These are phyloP conservation scores for Cicer pinnatifidum DNA, from an alignment of 306 rosid species.

Conservation along the genomic window DNA sequence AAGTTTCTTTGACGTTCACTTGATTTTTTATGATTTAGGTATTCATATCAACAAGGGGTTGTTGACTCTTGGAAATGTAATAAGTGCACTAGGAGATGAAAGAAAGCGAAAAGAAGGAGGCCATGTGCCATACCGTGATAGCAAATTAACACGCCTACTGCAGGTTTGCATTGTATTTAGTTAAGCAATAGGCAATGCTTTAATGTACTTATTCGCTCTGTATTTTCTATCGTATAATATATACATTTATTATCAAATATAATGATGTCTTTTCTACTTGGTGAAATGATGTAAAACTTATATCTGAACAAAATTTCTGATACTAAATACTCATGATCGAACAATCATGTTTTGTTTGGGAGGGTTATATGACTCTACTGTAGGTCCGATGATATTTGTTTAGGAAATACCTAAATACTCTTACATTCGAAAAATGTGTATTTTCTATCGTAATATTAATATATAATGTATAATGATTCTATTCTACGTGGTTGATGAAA, in stretches of 20 bases:
- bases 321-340: background rate
- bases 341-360: constrained; percentile 8
- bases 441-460: background rate
- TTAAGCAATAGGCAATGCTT: constrained; percentile 6
- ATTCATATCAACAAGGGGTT: constrained; percentile 96
- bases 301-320: background rate
- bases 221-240: background rate
- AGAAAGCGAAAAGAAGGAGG: constrained; percentile 95
- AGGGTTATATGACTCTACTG: constrained; percentile 46
- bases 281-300: background rate
- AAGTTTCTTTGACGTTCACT: background rate
- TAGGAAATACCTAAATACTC: background rate
- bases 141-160: constrained; percentile 89
- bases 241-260: background rate
- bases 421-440: background rate
- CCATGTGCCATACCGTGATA: constrained; percentile 94
- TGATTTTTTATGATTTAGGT: constrained; percentile 55
- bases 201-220: background rate
- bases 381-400: constrained; percentile 56
- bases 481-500: background rate
- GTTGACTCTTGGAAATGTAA: constrained; percentile 90
- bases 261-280: background rate
- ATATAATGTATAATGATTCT: background rate
- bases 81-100: constrained; percentile 98
- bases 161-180: constrained; percentile 59